Conservation (phyloP, 305 asterid genomes). For the Petunia hybrid region DNA sequence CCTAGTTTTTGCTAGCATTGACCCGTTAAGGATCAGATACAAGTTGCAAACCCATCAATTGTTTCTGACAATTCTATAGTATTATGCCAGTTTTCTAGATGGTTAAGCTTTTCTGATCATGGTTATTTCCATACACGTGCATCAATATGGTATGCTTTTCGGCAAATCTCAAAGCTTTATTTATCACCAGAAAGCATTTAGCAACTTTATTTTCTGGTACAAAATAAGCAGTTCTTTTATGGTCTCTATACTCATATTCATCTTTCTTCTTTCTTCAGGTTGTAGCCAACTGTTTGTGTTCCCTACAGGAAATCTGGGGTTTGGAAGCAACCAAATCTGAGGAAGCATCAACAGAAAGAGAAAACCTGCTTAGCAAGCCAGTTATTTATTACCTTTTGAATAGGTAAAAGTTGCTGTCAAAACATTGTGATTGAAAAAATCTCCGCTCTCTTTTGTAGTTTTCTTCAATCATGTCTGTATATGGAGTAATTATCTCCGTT, state of each 20-base stretch:
- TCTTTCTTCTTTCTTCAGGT: conserved; percentile 57
- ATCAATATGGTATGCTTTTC: not conserved
- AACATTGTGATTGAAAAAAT: not conserved
- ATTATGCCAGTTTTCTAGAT: conserved; percentile 14
- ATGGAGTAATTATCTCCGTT: conserved; percentile 14
- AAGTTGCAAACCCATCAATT: too few relatives aligned
- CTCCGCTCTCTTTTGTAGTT: not conserved
- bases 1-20: too few relatives aligned
- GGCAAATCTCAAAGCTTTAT: conserved; percentile 1
- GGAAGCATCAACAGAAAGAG: conserved; percentile 92
- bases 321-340: conserved; percentile 91
- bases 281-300: conserved; percentile 88
- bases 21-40: too few relatives aligned
- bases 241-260: conserved; percentile 28
- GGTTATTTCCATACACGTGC: conserved; percentile 4
- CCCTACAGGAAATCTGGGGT: conserved; percentile 97
- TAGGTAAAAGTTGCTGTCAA: conserved; percentile 53
- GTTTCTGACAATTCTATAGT: not conserved
- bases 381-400: conserved; percentile 86
- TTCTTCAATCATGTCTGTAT: not conserved
- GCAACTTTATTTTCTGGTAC: conserved; percentile 21
- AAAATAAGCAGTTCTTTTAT: conserved; percentile 18
- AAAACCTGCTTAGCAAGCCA: conserved; percentile 84
- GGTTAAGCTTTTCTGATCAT: not conserved
- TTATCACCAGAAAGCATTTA: conserved; percentile 24